Base-by-base conservation (phyloP, 805 yeast species). In the Saccharomyces jurei region DNA sequence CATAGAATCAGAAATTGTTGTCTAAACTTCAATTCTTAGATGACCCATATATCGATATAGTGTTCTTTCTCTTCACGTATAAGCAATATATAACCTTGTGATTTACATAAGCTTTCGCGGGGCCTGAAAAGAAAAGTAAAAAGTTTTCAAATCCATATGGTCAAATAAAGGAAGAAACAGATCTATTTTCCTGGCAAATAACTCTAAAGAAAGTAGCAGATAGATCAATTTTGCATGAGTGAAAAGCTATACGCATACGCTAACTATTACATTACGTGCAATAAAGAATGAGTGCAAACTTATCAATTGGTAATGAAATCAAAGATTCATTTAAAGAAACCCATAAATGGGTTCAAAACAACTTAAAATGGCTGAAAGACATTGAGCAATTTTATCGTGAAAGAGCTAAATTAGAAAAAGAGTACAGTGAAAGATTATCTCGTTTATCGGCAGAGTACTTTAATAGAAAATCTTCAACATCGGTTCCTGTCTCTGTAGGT, bases 311-410 rank as follows among this genome's bases (percentile, higher is more conserved):
- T 30, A 83, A 85, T 67, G 90, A 85, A 63, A 72, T 86, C 54
- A 84, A 86, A 64, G 97, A 94, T 68, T 83, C 89, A 13, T 94
- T 77, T 75, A 85, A 86, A 58, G 77, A 79, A 49, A 87, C 96
- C 1, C 79, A 81, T 56, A 83, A 82, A 56, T 94, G 98, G 98
- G 80, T 86, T 51, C 71, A 74, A 51, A 81, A 83, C 54, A 90
- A 94, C 46, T 71, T 87, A 51, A 77, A 77, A 48, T 91, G 94
- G 87, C 73, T 92, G 10, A 69, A 75, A 0, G 98, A 92, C 60
- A 73, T 94, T 9, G 95, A 88, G 64, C 78, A 77, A 47, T 94
- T 92, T 68, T 94, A 91, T 71, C 79, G 81, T 41, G 96, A 90
- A 70, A 75, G 98, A 41, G 84, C 96, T 1, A 68, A 74, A 14